Percentiles rank a stretch among this genome's conserved stretches.
These are phyloP conservation scores for Aspergillus sergii DNA, from an alignment of 2,329 filamentous ascomycete genomes.

Conservation along the genomic window DNA sequence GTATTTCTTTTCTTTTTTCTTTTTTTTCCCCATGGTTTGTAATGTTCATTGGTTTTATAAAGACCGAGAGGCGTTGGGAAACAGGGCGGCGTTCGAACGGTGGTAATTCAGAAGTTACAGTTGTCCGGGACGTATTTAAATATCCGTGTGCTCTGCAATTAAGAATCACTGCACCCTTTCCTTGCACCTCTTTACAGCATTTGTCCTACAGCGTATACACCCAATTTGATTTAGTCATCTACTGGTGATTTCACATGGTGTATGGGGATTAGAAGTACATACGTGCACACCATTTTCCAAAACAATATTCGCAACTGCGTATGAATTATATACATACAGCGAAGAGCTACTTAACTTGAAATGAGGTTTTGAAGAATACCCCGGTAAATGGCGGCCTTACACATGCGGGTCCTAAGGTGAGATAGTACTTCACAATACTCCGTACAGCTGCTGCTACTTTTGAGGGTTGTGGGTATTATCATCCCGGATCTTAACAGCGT, in stretches of 20 bases:
- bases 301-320: neutral
- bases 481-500: no score
- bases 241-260: neutral
- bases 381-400: neutral
- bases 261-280: neutral
- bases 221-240: neutral
- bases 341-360: neutral
- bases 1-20: no score
- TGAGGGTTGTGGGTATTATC: no score
- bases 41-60: conserved; percentile 8
- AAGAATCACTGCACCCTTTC: neutral
- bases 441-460: no score
- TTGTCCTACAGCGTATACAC: neutral
- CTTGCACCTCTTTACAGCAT: neutral
- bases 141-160: neutral
- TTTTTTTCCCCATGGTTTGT: conserved; percentile 2
- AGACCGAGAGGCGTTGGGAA: conserved; percentile 16
- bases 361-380: neutral
- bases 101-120: neutral
- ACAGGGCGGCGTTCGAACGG: conserved; percentile 17
- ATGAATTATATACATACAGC: neutral
- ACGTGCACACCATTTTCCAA: neutral
- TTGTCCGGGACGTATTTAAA: neutral
- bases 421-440: neutral
- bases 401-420: neutral